A percentile compares a stretch with the other conserved stretches of the same genome.
Evolutionary conservation across 306 rosid species (phyloP).

Genomic region (Gillenia trifoliata): DNA sequence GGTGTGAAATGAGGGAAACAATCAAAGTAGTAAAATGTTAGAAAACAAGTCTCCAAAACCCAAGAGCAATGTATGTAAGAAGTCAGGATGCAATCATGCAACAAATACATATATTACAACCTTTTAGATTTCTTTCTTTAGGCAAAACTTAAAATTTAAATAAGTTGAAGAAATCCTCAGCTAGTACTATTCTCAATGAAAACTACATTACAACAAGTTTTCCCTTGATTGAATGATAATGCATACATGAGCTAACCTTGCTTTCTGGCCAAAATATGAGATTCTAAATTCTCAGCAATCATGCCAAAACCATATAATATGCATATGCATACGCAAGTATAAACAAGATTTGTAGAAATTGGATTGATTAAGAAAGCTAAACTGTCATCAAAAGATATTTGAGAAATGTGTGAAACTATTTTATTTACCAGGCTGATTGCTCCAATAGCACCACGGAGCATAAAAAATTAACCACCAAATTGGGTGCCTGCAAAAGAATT

Average conservation of each 20-base stretch:
- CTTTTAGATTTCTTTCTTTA: not conserved
- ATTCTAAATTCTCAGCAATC: not conserved
- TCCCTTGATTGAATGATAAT: not conserved
- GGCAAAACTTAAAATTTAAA: not conserved
- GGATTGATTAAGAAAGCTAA: not conserved
- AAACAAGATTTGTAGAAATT: not conserved
- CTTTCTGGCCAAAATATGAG: not conserved
- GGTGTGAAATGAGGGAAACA: not conserved
- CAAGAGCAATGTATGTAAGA: not conserved
- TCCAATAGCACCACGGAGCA: constrained; percentile 99
- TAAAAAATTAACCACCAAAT: constrained; percentile 76
- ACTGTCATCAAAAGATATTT: constrained; percentile 4
- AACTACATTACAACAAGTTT: not conserved
- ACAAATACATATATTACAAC: not conserved
- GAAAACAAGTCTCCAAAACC: not conserved
- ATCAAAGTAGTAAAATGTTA: not conserved
- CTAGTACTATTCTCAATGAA: not conserved
- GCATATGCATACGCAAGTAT: not conserved
- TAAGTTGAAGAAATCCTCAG: not conserved
- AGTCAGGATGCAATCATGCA: not conserved
- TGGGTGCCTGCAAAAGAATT: constrained; percentile 54
- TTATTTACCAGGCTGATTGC: constrained; percentile 80
- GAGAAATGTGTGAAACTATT: constrained; percentile 17
- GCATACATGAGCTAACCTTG: not conserved
- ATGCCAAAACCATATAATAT: not conserved